These are phyloP conservation scores for Wallacemonas sp. DNA, from an alignment of 208 protist genomes.

Conservation along the genomic window DNA sequence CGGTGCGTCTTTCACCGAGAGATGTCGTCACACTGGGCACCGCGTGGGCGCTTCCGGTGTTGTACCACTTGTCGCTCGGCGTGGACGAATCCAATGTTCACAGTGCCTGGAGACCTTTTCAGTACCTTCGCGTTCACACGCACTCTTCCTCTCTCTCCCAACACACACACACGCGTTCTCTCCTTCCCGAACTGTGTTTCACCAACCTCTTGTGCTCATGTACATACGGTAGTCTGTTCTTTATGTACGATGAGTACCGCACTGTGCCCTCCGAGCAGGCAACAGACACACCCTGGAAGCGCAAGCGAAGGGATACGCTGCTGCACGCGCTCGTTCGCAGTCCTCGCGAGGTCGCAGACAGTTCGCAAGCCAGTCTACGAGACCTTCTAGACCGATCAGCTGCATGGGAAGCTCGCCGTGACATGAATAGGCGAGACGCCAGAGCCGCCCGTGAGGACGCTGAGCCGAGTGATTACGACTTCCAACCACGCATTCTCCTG, in stretches of 20 bases:
- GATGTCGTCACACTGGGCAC: no score
- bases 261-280: conserved; percentile 2
- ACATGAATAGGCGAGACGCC: neutral
- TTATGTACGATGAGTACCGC: conserved; percentile 12
- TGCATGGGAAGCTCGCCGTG: neutral
- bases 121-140: no score
- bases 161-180: no score
- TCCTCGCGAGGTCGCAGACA: neutral
- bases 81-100: no score
- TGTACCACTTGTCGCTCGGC: no score
- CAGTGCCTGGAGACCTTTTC: no score
- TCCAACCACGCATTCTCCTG: neutral
- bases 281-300: neutral
- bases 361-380: neutral
- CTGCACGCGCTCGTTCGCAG: neutral
- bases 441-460: neutral
- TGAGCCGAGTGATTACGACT: neutral
- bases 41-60: no score
- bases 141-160: no score
- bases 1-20: no score
- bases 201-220: no score
- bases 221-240: neutral
- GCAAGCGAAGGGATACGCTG: neutral
- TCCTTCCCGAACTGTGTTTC: no score
- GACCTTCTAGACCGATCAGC: neutral